These are phyloP conservation scores for Castanea crenata DNA, from an alignment of 306 rosid genomes.

Conservation along the genomic window DNA sequence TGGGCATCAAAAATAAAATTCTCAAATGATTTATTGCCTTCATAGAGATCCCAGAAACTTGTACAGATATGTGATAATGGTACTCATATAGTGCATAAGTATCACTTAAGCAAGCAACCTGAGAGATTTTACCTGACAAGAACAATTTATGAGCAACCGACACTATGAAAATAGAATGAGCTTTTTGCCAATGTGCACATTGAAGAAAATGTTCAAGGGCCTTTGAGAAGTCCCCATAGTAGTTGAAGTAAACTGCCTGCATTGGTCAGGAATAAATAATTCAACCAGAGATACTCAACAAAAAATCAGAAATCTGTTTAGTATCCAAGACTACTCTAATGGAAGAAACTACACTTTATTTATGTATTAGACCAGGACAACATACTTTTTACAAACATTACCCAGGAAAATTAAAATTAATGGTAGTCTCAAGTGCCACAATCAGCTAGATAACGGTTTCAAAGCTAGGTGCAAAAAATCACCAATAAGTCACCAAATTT, in stretches of 20 bases:
- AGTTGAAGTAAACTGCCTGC: conserved; percentile 86
- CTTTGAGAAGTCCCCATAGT: conserved; percentile 61
- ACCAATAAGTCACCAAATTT: background rate
- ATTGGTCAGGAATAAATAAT: conserved; percentile 23
- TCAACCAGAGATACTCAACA: conserved; percentile 24
- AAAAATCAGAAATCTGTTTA: conserved; percentile 8
- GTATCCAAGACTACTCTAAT: conserved; percentile 2
- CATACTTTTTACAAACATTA: conserved; percentile 4
- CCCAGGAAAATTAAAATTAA: conserved; percentile 1
- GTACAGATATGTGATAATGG: background rate
- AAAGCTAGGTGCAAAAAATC: conserved; percentile 10
- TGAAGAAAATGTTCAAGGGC: conserved; percentile 83
- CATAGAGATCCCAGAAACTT: background rate
- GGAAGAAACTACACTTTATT: conserved; percentile 13
- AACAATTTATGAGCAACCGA: conserved; percentile 75
- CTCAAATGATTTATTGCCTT: background rate
- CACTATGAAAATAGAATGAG: conserved; percentile 72
- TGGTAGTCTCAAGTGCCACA: background rate
- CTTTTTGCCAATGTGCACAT: conserved; percentile 91
- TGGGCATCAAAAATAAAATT: background rate
- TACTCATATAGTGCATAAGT: background rate
- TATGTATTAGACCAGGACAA: conserved; percentile 10
- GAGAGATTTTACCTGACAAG: conserved; percentile 59
- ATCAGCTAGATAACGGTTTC: conserved; percentile 6
- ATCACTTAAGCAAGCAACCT: conserved; percentile 15